Evolutionary conservation across 805 yeast genomes (phyloP).

Genomic region (Ogataea angusta): DNA sequence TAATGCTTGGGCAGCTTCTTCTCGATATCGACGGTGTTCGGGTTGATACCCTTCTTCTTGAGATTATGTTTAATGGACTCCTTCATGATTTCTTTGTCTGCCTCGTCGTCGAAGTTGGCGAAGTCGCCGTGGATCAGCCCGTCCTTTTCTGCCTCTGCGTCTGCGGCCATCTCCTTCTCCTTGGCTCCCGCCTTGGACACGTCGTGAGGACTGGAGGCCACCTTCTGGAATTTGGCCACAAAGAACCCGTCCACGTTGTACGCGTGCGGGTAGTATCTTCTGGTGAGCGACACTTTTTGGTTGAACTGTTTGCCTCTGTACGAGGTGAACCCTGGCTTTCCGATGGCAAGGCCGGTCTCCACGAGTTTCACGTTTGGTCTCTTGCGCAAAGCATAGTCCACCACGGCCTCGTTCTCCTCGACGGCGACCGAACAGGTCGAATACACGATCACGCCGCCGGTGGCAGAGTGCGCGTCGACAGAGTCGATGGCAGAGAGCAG

Average conservation of each 20-base stretch:
- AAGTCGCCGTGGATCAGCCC: slow-evolving; percentile 84
- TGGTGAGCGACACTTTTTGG: slow-evolving; percentile 70
- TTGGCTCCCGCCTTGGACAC: slow-evolving; percentile 82
- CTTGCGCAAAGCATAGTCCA: slow-evolving; percentile 94
- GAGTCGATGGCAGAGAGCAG: slow-evolving; percentile 94
- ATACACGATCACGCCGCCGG: slow-evolving; percentile 93
- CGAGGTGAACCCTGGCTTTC: slow-evolving; percentile 92
- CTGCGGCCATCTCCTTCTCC: slow-evolving; percentile 79
- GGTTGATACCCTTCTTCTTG: slow-evolving; percentile 72
- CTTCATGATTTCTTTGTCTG: slow-evolving; percentile 69
- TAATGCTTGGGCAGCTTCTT: slow-evolving; percentile 20
- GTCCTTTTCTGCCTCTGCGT: slow-evolving; percentile 74
- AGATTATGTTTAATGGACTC: slow-evolving; percentile 62
- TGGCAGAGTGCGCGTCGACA: slow-evolving; percentile 86
- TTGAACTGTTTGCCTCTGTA: slow-evolving; percentile 91
- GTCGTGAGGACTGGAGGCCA: slow-evolving; percentile 81
- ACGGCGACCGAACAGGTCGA: slow-evolving; percentile 98
- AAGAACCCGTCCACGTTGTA: slow-evolving; percentile 98
- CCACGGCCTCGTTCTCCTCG: slow-evolving; percentile 97
- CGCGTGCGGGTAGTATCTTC: slow-evolving; percentile 97
- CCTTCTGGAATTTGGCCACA: slow-evolving; percentile 94
- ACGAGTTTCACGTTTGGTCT: slow-evolving; percentile 95
- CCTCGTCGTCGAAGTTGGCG: slow-evolving; percentile 73
- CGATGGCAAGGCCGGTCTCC: slow-evolving; percentile 87
- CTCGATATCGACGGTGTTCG: slow-evolving; percentile 40